Percentiles rank a stretch among this genome's conserved stretches.
Conservation (phyloP, 2,329 filamentous ascomycete species). For the Monosporascus cannonballus region DNA sequence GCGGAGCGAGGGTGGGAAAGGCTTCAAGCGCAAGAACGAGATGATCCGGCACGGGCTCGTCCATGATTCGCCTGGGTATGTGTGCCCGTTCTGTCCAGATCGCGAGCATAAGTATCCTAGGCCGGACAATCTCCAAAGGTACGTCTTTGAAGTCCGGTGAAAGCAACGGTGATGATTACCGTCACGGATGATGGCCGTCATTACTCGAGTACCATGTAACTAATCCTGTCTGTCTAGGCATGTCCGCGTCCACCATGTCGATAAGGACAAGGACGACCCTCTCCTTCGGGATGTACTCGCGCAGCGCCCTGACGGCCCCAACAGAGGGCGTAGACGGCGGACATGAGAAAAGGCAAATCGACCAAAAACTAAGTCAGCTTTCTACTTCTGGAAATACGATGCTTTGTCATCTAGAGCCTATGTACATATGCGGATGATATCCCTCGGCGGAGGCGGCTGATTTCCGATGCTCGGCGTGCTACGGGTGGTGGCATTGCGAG, state of each 20-base stretch:
- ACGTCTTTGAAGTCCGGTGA: slow-evolving; percentile 23
- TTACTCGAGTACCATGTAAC: neutral
- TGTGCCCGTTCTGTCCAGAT: slow-evolving; percentile 93
- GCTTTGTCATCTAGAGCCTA: slow-evolving; percentile 15
- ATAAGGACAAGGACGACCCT: slow-evolving; percentile 85
- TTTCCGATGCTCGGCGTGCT: neutral
- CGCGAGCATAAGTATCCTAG: slow-evolving; percentile 90
- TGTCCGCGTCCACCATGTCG: slow-evolving; percentile 84
- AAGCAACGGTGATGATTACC: neutral
- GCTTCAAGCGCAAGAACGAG: slow-evolving; percentile 68
- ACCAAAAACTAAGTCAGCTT: slow-evolving; percentile 8
- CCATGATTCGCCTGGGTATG: slow-evolving; percentile 88
- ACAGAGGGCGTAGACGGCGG: slow-evolving; percentile 70
- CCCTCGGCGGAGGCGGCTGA: neutral
- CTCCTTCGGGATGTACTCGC: slow-evolving; percentile 75
- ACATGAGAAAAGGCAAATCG: slow-evolving; percentile 23
- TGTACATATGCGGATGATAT: slow-evolving; percentile 16
- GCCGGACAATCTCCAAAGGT: slow-evolving; percentile 94
- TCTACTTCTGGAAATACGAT: slow-evolving; percentile 11
- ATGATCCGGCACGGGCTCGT: slow-evolving; percentile 78
- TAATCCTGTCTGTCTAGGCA: slow-evolving; percentile 50
- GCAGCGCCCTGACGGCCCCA: slow-evolving; percentile 78
- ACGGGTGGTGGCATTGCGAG: neutral
- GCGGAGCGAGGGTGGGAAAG: slow-evolving; percentile 58
- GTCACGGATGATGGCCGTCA: neutral